Evolutionary conservation across 2,329 filamentous ascomycete genomes (phyloP).

Genomic region (Arachnopeziza araneosa): DNA sequence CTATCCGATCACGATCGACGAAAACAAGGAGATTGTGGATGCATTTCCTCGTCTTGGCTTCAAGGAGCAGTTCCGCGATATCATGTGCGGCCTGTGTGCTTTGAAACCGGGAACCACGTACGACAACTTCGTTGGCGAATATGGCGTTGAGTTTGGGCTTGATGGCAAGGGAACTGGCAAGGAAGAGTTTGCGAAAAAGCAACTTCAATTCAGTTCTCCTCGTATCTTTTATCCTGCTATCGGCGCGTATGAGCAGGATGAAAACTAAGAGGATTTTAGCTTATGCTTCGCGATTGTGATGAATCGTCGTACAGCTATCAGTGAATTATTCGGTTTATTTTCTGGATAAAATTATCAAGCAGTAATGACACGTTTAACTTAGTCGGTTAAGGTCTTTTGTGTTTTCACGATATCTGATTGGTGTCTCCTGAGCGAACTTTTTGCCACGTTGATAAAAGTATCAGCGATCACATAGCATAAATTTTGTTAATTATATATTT

Average conservation of each 20-base stretch:
- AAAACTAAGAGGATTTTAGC: not conserved
- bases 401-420: too few species aligned
- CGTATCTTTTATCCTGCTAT: not conserved
- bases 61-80: constrained; percentile 29
- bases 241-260: not conserved
- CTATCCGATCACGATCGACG: not conserved
- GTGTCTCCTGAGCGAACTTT: too few species aligned
- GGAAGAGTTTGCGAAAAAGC: not conserved
- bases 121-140: constrained; percentile 31
- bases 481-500: too few species aligned
- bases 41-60: constrained; percentile 31
- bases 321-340: too few species aligned
- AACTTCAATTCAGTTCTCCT: not conserved
- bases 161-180: not conserved
- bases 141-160: constrained; percentile 20
- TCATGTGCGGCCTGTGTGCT: constrained; percentile 33
- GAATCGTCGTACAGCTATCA: too few species aligned
- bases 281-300: not conserved
- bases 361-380: too few species aligned
- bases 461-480: too few species aligned
- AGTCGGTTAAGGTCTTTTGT: too few species aligned
- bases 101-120: constrained; percentile 34
- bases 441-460: too few species aligned
- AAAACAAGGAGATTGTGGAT: constrained; percentile 25
- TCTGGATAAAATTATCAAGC: too few species aligned